A percentile compares a stretch with the other conserved stretches of the same genome.
Conservation (phyloP, 2,329 filamentous ascomycete species). For the Trichophyton verrucosum region DNA sequence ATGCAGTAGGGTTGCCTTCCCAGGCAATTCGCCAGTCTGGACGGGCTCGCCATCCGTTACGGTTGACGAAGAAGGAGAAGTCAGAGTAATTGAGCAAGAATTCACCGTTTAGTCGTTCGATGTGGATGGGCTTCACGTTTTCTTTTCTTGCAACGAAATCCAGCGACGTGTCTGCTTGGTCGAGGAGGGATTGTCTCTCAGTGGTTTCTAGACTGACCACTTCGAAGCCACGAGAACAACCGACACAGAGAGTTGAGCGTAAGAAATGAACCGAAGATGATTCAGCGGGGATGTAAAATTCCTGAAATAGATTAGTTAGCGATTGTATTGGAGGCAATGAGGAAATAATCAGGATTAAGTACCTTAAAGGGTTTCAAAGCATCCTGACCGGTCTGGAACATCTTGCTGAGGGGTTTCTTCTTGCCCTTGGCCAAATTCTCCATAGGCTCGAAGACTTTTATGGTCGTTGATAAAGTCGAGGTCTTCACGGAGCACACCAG, state of each 20-base stretch:
- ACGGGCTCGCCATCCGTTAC: slow-evolving; percentile 91
- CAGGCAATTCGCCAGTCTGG: slow-evolving; percentile 96
- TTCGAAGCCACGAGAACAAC: slow-evolving; percentile 89
- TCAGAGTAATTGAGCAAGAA: slow-evolving; percentile 97
- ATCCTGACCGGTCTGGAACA: slow-evolving; percentile 88
- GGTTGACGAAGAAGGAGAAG: slow-evolving; percentile 98
- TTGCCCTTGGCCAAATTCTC: slow-evolving; percentile 86
- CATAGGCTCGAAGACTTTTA: slow-evolving; percentile 98
- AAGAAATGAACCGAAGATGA: slow-evolving; percentile 98
- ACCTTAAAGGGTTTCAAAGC: slow-evolving; percentile 88
- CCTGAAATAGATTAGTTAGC: slow-evolving; percentile 32
- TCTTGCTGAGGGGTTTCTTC: slow-evolving; percentile 90
- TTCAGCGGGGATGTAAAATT: slow-evolving; percentile 97
- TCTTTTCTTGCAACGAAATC: slow-evolving; percentile 94
- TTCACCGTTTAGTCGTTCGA: slow-evolving; percentile 91
- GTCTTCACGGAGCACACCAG: slow-evolving; percentile 95
- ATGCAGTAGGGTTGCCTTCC: slow-evolving; percentile 85
- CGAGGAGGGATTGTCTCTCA: slow-evolving; percentile 92
- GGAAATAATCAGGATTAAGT: slow-evolving; percentile 10
- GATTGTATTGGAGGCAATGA: neutral
- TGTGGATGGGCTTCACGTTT: slow-evolving; percentile 87
- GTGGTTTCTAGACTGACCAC: slow-evolving; percentile 92
- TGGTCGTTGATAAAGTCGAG: slow-evolving; percentile 81
- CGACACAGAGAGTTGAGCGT: slow-evolving; percentile 90
- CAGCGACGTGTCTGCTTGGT: slow-evolving; percentile 93